Base-by-base conservation (phyloP, 495 filamentous ascomycete species). In the Hamigera avellanea region DNA sequence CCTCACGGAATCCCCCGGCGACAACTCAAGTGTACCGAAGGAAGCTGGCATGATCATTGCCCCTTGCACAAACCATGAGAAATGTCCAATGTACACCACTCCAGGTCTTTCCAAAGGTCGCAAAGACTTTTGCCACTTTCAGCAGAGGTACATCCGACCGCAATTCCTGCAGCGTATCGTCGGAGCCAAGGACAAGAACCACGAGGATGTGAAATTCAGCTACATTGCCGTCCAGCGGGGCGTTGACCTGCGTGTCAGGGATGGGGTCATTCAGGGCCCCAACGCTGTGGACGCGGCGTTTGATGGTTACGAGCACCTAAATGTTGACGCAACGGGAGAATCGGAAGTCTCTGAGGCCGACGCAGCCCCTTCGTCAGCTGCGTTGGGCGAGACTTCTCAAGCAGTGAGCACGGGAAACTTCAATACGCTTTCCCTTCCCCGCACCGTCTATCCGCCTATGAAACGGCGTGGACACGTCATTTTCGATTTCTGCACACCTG, bases 11-110 rank as follows among this genome's bases (percentile, higher is more conserved):
- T 59, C 59, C 8, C 43, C 59, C 1, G 52, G 45, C 5, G 54
- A 57, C 10, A 45, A 49, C n/a, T 43, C 52, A 2, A 54, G 59
- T 14, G 47, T 63, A 1, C 35, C 59, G 16, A 82, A 82, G 43
- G 86, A 91, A 43, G 57, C 69, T 1, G 91, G 87, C 43, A 87
- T 88, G 78, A 95, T 98, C 45, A 71, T 98, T 41, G 91, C 93
- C 0, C 91, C 91, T 0, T 98, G 91, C 56, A 98, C 91, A 1
- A 95, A 87, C 59, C 93, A 96, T 54, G 61, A 55, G 1, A 73
- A 72, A 37, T 98, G 91, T 47, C 91, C 91, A 0, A 87, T 98
- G 79, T 95, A 93, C 49, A 64, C 72, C 23, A 62, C 62, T 0
- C 69, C 78, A 1, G 86, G 87, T 0, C 62, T 77, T 16, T 70